Evolutionary conservation across 306 rosid species (phyloP), one percentile per base, ranked within the genome.

Genomic region (Prinsepia uniflora): DNA sequence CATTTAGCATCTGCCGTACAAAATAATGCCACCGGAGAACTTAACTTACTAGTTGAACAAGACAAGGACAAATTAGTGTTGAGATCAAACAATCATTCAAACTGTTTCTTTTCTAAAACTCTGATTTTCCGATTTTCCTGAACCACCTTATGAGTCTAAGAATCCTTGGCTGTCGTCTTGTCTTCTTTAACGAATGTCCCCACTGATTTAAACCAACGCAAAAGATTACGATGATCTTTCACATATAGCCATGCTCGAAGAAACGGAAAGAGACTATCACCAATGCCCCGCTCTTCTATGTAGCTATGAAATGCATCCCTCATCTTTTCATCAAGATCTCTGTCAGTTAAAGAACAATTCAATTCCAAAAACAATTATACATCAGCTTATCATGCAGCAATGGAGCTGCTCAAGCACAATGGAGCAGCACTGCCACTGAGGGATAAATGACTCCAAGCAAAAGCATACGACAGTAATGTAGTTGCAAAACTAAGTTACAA

Each of bases 191-290:
- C 72, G 80, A 90, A 87, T 72, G 78, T 46, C 36, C 97, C 98
- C 64, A 73, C 76, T 0, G 88, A 80, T 76, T 84, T 90, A 82
- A 90, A 89, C 98, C 98, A 94, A 10, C 84, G 92, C 98, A 86
- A 20, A 15, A 87, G 85, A 83, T 84, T 87, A 71, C 98, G 84
- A 74, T 89, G 96, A 36, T 94, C 95, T 85, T 89, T 94, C 55
- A 93, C 98, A 76, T 90, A 93, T 14, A 90, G 87, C 98, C 98
- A 93, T 18, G 97, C 97, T 75, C 81, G 97, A 77, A 93, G 98
- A 83, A 90, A 93, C 47, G 82, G 89, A 64, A 93, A 93, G 76
- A 90, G 98, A 64, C 75, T 75, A 72, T 90, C 96, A 18, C 85
- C 88, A 56, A 94, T 70, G 7, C 96, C 98, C 72, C 98, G 90